Percentiles rank a stretch among this genome's conserved stretches.
Conservation (phyloP, 1,284 basidiomycete species). For the Trichosporon faecale region DNA sequence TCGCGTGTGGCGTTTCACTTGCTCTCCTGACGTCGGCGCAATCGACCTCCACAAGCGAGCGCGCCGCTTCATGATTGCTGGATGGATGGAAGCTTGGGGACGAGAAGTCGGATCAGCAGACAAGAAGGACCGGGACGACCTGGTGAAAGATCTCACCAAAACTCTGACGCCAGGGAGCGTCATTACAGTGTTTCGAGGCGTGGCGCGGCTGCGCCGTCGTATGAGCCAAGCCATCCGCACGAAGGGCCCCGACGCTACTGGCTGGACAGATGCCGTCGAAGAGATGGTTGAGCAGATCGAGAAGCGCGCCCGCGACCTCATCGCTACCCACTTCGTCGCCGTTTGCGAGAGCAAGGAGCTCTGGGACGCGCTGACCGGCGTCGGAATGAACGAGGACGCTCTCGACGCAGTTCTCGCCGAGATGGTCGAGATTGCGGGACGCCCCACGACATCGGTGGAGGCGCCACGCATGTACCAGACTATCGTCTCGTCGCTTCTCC, state of each 20-base stretch:
- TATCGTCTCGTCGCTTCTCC: slow-evolving; percentile 67
- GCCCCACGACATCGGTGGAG: slow-evolving; percentile 58
- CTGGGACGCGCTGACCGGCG: slow-evolving; percentile 65
- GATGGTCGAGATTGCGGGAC: slow-evolving; percentile 56
- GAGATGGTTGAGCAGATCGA: slow-evolving; percentile 65
- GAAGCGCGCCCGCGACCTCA: slow-evolving; percentile 61
- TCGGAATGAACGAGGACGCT: slow-evolving; percentile 66
- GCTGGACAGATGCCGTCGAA: slow-evolving; percentile 65
- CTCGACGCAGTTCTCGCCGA: slow-evolving; percentile 68
- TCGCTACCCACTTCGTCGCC: slow-evolving; percentile 59
- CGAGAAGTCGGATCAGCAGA: slow-evolving; percentile 72
- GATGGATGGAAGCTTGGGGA: slow-evolving; percentile 83
- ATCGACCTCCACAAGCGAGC: slow-evolving; percentile 66
- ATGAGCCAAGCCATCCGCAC: slow-evolving; percentile 39
- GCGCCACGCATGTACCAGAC: slow-evolving; percentile 70
- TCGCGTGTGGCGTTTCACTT: slow-evolving; percentile 73
- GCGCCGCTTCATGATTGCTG: slow-evolving; percentile 67
- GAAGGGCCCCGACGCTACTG: slow-evolving; percentile 54
- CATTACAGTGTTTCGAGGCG: slow-evolving; percentile 57
- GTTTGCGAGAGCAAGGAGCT: slow-evolving; percentile 69
- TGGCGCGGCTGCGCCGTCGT: slow-evolving; percentile 31
- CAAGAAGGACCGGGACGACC: slow-evolving; percentile 62
- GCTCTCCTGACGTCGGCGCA: slow-evolving; percentile 71
- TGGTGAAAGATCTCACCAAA: slow-evolving; percentile 68
- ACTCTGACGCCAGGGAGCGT: slow-evolving; percentile 64